Conservation (phyloP, 352 stramenopile species). For the Thalassiosira mediterranea region DNA sequence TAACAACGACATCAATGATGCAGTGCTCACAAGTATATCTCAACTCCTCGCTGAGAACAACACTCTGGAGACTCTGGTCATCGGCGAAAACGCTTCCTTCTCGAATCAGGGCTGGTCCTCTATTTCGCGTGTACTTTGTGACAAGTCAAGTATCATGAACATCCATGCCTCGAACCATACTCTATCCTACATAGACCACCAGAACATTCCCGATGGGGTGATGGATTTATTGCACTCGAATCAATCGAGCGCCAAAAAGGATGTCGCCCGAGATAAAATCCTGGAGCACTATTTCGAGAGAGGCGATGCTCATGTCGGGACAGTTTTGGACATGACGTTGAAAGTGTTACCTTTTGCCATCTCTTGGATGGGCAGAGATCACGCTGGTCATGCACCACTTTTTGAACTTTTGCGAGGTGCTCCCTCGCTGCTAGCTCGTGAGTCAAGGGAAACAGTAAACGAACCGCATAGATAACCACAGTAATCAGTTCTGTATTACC, state of each 20-base stretch:
- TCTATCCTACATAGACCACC: not conserved
- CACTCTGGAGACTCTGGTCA: not conserved
- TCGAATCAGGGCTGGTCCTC: not conserved
- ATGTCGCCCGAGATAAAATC: not conserved
- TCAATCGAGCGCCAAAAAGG: not conserved
- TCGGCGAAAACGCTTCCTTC: not conserved
- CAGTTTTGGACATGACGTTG: not conserved
- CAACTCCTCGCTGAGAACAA: not conserved
- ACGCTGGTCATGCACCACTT: too few species aligned
- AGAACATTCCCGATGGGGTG: not conserved
- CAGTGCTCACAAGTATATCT: not conserved
- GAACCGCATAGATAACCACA: too few species aligned
- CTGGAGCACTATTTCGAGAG: not conserved
- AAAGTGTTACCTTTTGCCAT: not conserved
- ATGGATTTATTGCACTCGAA: not conserved
- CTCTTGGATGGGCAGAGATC: too few species aligned
- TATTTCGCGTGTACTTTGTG: not conserved
- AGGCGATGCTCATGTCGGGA: not conserved
- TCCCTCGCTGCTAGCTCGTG: too few species aligned
- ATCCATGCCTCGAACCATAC: not conserved
- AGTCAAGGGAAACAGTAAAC: too few species aligned
- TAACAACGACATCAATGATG: not conserved
- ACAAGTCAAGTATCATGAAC: slow-evolving; percentile 7
- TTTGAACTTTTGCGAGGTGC: too few species aligned
- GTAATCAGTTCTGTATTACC: too few species aligned